These are phyloP conservation scores for Colletotrichum chrysophilum DNA, from an alignment of 2,329 filamentous ascomycete species.

Conservation along the genomic window DNA sequence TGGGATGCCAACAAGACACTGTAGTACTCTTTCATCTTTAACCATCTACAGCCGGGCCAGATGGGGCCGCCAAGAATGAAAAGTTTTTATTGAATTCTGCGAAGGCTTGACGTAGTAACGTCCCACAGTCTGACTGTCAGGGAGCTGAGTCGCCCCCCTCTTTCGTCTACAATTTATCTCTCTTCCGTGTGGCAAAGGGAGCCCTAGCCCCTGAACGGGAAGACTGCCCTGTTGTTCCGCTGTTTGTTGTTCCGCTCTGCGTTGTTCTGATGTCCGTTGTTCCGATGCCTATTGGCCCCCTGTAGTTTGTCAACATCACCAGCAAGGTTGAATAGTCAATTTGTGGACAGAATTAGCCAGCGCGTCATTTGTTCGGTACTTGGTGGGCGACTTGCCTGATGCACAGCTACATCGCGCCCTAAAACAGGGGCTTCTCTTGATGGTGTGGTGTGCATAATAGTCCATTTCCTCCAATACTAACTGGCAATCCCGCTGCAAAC, in stretches of 20 bases:
- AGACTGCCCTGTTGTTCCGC: background rate
- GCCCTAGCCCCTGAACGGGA: background rate
- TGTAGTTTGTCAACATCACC: background rate
- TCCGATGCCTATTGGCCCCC: background rate
- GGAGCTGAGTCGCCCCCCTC: background rate
- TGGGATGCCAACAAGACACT: background rate
- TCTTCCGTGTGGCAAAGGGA: background rate
- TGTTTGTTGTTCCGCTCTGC: fast-evolving
- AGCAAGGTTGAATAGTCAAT: background rate
- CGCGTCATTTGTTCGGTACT: background rate
- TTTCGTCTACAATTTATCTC: background rate
- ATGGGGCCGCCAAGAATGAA: background rate
- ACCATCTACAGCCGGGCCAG: background rate
- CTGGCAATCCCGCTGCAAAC: background rate
- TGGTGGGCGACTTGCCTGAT: background rate
- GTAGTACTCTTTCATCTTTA: background rate
- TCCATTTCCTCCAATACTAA: background rate
- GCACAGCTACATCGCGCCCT: background rate
- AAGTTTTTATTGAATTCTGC: background rate
- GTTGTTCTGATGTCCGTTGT: background rate
- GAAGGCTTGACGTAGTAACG: background rate
- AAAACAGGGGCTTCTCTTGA: background rate
- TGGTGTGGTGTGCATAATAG: background rate
- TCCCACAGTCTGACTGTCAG: background rate
- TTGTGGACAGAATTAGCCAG: background rate